Evolutionary conservation across 2,329 filamentous ascomycete species (phyloP).

Genomic region (Lizonia empirigonia): DNA sequence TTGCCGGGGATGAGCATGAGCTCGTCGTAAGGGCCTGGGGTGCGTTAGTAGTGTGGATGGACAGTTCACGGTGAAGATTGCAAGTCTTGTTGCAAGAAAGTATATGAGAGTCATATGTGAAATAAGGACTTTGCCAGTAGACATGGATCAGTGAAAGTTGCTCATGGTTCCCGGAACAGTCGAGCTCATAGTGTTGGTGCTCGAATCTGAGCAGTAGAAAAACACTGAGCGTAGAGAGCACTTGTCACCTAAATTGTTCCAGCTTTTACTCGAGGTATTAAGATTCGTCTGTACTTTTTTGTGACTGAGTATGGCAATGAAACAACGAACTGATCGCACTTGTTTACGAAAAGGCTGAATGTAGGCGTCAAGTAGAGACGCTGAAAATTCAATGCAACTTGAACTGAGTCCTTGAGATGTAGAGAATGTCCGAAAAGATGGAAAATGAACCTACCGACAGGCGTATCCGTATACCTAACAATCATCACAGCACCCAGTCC

Average conservation of each 20-base stretch:
- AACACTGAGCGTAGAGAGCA: background rate
- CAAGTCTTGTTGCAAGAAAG: too few species aligned
- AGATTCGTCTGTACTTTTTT: background rate
- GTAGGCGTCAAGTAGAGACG: too few species aligned
- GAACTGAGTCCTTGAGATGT: background rate
- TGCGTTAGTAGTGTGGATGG: background rate
- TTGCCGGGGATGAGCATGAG: constrained; percentile 40
- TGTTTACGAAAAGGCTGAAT: background rate
- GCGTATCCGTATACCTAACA: constrained; percentile 39
- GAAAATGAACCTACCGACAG: constrained; percentile 35
- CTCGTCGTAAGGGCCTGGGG: constrained; percentile 40
- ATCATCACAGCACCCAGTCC: constrained; percentile 38
- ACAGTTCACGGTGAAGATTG: background rate
- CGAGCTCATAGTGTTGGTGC: too few species aligned
- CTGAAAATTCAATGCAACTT: background rate
- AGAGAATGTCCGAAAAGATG: background rate
- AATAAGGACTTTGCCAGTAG: too few species aligned
- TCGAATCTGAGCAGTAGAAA: too few species aligned
- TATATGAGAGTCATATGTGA: too few species aligned
- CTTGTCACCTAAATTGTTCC: background rate
- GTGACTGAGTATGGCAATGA: background rate
- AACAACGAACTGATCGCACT: background rate
- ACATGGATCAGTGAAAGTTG: too few species aligned
- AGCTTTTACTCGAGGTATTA: background rate
- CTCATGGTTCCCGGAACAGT: too few species aligned